Evolutionary conservation across 768 basidiomycete genomes (phyloP).

Genomic region (Lentinula sp.): DNA sequence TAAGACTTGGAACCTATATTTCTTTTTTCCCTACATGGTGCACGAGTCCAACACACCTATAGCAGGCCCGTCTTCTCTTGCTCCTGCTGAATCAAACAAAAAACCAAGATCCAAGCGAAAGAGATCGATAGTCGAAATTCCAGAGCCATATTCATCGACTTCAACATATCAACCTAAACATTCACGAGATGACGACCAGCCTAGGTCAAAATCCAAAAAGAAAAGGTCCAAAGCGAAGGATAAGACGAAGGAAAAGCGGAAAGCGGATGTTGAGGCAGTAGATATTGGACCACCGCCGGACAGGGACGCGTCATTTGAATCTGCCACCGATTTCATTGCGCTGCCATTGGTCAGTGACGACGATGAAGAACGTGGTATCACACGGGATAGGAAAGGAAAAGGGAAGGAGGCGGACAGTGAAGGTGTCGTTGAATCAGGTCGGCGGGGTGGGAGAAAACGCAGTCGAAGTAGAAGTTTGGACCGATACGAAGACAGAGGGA

Average conservation of each 20-base stretch:
- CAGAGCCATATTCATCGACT: not conserved
- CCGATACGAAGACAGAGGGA: slow-evolving; percentile 6
- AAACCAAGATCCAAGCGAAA: not conserved
- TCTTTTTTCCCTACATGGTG: not conserved
- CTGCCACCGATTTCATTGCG: slow-evolving; percentile 26
- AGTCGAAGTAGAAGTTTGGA: slow-evolving; percentile 2
- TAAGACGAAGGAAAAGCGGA: not conserved
- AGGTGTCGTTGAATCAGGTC: not conserved
- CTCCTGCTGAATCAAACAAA: not conserved
- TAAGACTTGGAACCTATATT: not conserved
- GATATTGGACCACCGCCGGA: not conserved
- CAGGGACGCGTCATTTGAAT: slow-evolving; percentile 9
- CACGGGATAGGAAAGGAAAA: not conserved
- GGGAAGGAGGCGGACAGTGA: not conserved
- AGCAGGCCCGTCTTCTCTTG: not conserved
- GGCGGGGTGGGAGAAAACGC: not conserved
- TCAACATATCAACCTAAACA: not conserved
- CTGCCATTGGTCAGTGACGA: slow-evolving; percentile 7
- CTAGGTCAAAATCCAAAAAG: not conserved
- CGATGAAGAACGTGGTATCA: slow-evolving; percentile 11
- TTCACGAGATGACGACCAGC: not conserved
- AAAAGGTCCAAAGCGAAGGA: not conserved
- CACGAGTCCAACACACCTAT: not conserved
- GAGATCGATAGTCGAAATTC: not conserved
- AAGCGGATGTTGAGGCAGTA: not conserved